Base-by-base conservation (phyloP, 345 rosid genomes). In the Aquilaria malaccensis region DNA sequence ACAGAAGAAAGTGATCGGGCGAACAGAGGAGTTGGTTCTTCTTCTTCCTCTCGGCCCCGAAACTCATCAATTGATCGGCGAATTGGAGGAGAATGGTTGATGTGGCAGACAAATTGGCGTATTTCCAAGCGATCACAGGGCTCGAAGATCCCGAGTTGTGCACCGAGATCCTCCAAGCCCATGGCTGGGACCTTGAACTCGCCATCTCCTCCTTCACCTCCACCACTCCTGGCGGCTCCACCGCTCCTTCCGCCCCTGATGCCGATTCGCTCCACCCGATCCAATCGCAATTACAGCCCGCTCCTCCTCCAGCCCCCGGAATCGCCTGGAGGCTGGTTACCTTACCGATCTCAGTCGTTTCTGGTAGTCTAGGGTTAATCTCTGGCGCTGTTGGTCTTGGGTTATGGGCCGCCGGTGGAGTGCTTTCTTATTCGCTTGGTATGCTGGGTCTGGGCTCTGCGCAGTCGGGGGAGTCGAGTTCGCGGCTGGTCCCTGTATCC, bases 141-240 rank as follows among this genome's bases (percentile, higher is more conserved):
- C 80, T 95, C 33, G 89, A 91, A 66, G 99, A 95, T 74, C 71
- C 79, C 64, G 97, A 86, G 72, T 79, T 95, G 68, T 95, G 99
- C 57, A 88, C 89, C 0, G 98, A 95, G 77, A 88, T 90, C 76
- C 99, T 95, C 43, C 93, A 82, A 66, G 98, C 99, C 46, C 96
- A 95, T 73, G 82, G 80, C 59, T 88, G 99, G 97, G 98, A 95
- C 85, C 82, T 95, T 14, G 99, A 95, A 70, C 98, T 91, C 62
- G 99, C 99, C 62, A 76, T 95, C 85, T 83, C 96, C 63, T 78
- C 98, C 11, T 83, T 90, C 79, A 85, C 96, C 14, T 73, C 83
- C 46, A 52, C 68, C 15, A 11, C 56, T 58, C n/a, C 81, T 67
- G 58, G 80, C 15, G 45, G 45, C 45, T 2, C 58, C 63, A 6